Conservation (phyloP, 192 early-diverging fungal genomes). For the Backusella morwellensis region DNA sequence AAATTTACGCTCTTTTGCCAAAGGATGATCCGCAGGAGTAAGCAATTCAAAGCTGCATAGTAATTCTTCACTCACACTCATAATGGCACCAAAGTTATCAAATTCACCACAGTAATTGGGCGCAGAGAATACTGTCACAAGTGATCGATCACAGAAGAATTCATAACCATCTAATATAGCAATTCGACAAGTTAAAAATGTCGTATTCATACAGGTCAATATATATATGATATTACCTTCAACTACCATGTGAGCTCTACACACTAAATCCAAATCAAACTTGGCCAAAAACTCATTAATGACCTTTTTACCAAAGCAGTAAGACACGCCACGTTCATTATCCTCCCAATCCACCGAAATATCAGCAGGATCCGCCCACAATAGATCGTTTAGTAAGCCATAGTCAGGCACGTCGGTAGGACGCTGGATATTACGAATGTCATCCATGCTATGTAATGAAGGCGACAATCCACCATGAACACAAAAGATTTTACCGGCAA, state of each 20-base stretch:
- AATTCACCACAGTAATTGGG: constrained; percentile 95
- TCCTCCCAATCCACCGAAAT: constrained; percentile 83
- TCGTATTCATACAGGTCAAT: background rate
- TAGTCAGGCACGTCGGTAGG: constrained; percentile 92
- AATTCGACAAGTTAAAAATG: background rate
- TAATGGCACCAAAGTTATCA: constrained; percentile 84
- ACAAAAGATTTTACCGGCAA: constrained; percentile 93
- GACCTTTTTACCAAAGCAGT: constrained; percentile 86
- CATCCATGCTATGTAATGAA: constrained; percentile 75
- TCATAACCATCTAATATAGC: constrained; percentile 89
- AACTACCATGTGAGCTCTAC: constrained; percentile 91
- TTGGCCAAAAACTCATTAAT: constrained; percentile 86
- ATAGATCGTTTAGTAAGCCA: constrained; percentile 86
- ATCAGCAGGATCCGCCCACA: constrained; percentile 93
- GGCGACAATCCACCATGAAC: constrained; percentile 94
- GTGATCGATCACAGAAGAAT: constrained; percentile 93
- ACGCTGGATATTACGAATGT: constrained; percentile 75
- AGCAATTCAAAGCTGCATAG: constrained; percentile 72
- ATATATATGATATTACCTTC: constrained; percentile 35
- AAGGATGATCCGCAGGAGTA: constrained; percentile 35
- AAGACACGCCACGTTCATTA: constrained; percentile 93
- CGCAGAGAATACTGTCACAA: constrained; percentile 91
- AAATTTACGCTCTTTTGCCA: constrained; percentile 20
- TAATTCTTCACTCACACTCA: constrained; percentile 80
- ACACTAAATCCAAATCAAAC: constrained; percentile 96